These are phyloP conservation scores for Ananas comosus DNA, from an alignment of 176 grass and related monocot species.

Conservation along the genomic window DNA sequence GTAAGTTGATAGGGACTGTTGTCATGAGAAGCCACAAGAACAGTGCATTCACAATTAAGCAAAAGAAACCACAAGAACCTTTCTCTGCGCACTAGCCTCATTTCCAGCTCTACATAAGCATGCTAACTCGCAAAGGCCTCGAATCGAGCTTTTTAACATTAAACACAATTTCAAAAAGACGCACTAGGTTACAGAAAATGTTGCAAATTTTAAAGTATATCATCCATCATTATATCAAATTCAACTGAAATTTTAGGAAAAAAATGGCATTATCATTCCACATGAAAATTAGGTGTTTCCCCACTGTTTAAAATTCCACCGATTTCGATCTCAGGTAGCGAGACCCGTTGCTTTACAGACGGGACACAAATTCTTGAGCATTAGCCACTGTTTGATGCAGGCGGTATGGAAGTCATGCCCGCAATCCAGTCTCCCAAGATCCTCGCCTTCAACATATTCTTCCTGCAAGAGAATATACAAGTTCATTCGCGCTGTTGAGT, in stretches of 20 bases:
- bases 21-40: too few species aligned
- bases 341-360: slow-evolving; percentile 71
- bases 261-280: neutral
- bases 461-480: slow-evolving; percentile 35
- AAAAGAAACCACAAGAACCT: too few species aligned
- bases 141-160: too few species aligned
- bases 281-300: neutral
- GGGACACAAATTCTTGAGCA: slow-evolving; percentile 75
- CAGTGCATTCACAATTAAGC: too few species aligned
- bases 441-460: slow-evolving; percentile 51
- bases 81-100: too few species aligned
- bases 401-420: slow-evolving; percentile 61
- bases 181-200: neutral
- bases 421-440: slow-evolving; percentile 61
- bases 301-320: neutral
- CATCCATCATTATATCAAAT: neutral
- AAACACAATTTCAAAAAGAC: neutral
- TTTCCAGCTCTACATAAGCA: too few species aligned
- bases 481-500: neutral
- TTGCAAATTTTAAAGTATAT: neutral
- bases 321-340: slow-evolving; percentile 22
- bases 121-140: too few species aligned
- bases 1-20: too few species aligned
- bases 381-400: slow-evolving; percentile 76
- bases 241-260: neutral